These are phyloP conservation scores for Mycena galericulata DNA, from an alignment of 768 basidiomycete species.

Conservation along the genomic window DNA sequence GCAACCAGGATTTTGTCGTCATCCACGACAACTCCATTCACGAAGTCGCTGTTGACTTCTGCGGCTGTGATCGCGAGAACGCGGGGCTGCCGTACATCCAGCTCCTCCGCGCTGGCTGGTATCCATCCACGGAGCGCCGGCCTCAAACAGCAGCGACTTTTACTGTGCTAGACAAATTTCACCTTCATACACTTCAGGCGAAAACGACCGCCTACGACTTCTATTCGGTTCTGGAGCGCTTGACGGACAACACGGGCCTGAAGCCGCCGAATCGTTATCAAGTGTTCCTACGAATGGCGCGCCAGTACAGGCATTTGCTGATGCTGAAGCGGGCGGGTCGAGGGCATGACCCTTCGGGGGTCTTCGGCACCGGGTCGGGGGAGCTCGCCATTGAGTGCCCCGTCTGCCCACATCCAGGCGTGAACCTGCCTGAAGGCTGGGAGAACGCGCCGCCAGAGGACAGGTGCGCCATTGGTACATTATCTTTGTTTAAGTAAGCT, in stretches of 20 bases:
- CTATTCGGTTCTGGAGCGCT: background rate
- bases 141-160: background rate
- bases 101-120: too few species aligned
- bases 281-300: too few species aligned
- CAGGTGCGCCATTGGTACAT: constrained; percentile 25
- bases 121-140: too few species aligned
- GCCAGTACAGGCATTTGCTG: constrained; percentile 40
- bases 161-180: background rate
- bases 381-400: too few species aligned
- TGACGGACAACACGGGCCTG: too few species aligned
- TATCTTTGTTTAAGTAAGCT: too few species aligned
- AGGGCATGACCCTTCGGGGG: constrained; percentile 40
- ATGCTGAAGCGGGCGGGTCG: constrained; percentile 41
- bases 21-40: too few species aligned
- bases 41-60: too few species aligned
- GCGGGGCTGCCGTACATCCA: too few species aligned
- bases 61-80: too few species aligned
- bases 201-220: constrained; percentile 20
- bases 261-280: too few species aligned
- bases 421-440: constrained; percentile 45
- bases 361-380: constrained; percentile 37
- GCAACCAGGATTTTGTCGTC: too few species aligned
- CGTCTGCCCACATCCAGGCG: constrained; percentile 47
- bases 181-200: background rate
- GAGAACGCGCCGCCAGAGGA: constrained; percentile 25